A percentile compares a stretch with the other conserved stretches of the same genome.
These are phyloP conservation scores for carrot (Daucus carota) DNA, from an alignment of 129 eudicot species.

Conservation along the genomic window DNA sequence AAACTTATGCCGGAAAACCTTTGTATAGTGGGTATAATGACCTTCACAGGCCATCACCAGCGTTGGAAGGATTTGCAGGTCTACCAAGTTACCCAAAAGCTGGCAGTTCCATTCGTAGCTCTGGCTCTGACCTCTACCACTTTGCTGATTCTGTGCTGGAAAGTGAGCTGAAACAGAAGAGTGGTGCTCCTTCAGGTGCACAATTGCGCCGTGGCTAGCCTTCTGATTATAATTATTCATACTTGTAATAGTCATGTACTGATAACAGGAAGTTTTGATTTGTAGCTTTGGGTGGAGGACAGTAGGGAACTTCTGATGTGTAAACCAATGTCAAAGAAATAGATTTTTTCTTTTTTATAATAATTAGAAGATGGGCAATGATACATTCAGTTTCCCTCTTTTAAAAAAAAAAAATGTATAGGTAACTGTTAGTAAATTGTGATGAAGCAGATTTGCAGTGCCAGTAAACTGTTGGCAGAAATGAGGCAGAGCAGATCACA, in stretches of 20 bases:
- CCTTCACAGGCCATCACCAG: constrained; percentile 24
- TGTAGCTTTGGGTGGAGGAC: neutral
- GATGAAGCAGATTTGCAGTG: neutral
- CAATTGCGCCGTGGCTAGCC: neutral
- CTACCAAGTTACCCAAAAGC: constrained; percentile 18
- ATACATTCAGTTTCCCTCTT: neutral
- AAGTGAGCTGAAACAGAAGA: neutral
- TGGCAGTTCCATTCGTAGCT: constrained; percentile 8
- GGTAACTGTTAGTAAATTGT: neutral
- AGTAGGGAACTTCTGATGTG: neutral
- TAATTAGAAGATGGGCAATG: neutral
- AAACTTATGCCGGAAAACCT: constrained; percentile 18
- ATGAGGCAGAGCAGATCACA: too few relatives aligned
- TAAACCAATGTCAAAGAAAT: neutral
- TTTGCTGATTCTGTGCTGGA: constrained; percentile 14
- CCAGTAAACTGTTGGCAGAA: neutral
- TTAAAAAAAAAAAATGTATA: neutral
- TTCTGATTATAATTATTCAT: neutral
- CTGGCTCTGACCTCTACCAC: constrained; percentile 25
- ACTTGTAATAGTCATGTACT: neutral
- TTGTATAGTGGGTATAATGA: constrained; percentile 16
- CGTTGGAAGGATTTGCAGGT: constrained; percentile 35
- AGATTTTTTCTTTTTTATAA: neutral
- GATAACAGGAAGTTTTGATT: neutral
- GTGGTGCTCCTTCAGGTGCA: neutral